Conservation (phyloP, 306 rosid species). For the Dryas drummondii region DNA sequence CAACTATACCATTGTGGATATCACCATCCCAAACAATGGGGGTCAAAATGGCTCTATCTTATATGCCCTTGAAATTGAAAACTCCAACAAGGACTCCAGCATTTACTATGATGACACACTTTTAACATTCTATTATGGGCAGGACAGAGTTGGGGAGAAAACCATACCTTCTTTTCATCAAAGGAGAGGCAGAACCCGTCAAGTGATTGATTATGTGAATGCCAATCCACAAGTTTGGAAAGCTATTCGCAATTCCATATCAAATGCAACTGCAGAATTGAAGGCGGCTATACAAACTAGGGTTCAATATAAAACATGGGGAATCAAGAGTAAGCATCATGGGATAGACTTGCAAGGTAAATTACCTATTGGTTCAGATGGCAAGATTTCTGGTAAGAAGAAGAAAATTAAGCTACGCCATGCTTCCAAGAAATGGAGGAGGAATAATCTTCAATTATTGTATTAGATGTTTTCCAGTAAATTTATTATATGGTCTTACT, state of each 20-base stretch:
- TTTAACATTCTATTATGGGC: conserved; percentile 37
- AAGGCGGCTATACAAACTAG: conserved; percentile 33
- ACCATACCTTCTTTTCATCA: conserved; percentile 38
- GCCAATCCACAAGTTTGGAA: conserved; percentile 28
- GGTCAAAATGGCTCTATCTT: conserved; percentile 30
- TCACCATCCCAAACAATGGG: conserved; percentile 26
- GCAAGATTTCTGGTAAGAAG: conserved; percentile 50
- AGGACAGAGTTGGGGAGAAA: conserved; percentile 36
- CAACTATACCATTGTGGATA: conserved; percentile 27
- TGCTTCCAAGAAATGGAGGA: conserved; percentile 21
- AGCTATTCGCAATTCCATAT: conserved; percentile 30
- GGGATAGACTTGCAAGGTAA: conserved; percentile 27
- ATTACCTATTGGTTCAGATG: conserved; percentile 36
- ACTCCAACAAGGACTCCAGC: conserved; percentile 45
- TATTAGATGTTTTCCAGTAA: conserved; percentile 1
- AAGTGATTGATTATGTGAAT: neutral
- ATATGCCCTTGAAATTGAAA: conserved; percentile 38
- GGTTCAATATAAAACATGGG: conserved; percentile 47
- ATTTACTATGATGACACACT: conserved; percentile 28
- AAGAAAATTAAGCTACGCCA: conserved; percentile 27
- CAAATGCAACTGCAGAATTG: conserved; percentile 44
- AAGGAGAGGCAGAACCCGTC: conserved; percentile 18
- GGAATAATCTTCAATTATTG: neutral
- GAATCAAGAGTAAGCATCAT: conserved; percentile 47
- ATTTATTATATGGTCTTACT: neutral